Evolutionary conservation across 2,329 filamentous ascomycete species (phyloP), one percentile per base, ranked within the genome.

Genomic region (Exophiala lecanii-corni): DNA sequence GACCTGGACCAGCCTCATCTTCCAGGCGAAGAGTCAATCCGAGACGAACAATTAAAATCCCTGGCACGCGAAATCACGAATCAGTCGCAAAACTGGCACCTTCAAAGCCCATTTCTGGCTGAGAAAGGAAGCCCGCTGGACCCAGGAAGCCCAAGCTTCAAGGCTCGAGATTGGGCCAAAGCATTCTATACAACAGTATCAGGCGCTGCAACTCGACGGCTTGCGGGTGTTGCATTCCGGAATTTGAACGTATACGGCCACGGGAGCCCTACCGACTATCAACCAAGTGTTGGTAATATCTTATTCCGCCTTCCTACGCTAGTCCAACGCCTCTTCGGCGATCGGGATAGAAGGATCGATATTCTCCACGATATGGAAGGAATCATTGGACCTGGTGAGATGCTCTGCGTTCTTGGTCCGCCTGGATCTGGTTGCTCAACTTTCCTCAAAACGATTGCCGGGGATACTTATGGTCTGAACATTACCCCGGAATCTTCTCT

Each of bases 401-500:
- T 85, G 82, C 63, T 84, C 1, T 64, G 85, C 0, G 81, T 86
- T 0, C 68, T 86, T 0, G 82, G 82, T 2, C 71, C 81, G 0
- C 82, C 82, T 0, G 82, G 82, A 0, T 72, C 78, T 2, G 82
- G 82, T 23, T 87, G 84, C 58, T 36, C 84, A 12, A 94, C 87
- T 2, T 82, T 92, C 52, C 72, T 94, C 44, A 92, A 92, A 69
- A 85, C 86, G 0, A 78, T 94, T 53, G 78, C 86, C 4, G 87
- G 87, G 48, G 86, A 92, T 64, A 86, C 83, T 18, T 83, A 89
- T 53, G 88, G 87, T 37, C 81, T 92, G 54, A 79, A 76, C 54
- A 71, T 92, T 7, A 84, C 86, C 36, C 66, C 82, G 3, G 68
- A 71, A 9, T 82, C 84, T 0, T 79, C 85, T 49, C 79, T 94